phyloP scores from a whole-genome alignment of 1,139 yeast species.

The Taphrina populina region DNA sequence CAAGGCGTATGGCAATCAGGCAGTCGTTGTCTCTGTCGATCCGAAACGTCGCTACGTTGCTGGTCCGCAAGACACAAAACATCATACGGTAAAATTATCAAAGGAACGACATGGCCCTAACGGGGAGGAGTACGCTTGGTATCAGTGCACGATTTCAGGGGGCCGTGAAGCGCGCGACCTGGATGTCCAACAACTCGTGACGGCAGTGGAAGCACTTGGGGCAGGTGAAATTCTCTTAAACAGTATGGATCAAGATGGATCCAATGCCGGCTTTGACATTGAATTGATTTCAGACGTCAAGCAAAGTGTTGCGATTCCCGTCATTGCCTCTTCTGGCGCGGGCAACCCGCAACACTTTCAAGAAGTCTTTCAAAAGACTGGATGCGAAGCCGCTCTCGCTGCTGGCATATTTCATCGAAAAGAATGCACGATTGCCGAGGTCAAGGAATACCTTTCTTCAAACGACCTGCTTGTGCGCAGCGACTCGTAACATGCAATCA shows the following conservation, averaged over 20 bases:
- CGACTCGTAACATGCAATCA: background rate
- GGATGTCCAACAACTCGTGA: slow-evolving; percentile 85
- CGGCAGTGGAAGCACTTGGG: slow-evolving; percentile 89
- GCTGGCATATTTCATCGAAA: slow-evolving; percentile 98
- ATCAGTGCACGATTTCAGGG: slow-evolving; percentile 93
- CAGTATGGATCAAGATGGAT: slow-evolving; percentile 94
- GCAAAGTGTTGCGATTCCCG: slow-evolving; percentile 75
- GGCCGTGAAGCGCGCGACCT: slow-evolving; percentile 86
- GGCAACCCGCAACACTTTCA: slow-evolving; percentile 87
- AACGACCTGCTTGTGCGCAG: slow-evolving; percentile 53
- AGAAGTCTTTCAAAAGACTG: slow-evolving; percentile 76
- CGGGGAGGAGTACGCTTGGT: slow-evolving; percentile 85
- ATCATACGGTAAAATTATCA: slow-evolving; percentile 56
- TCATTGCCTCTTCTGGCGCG: slow-evolving; percentile 96
- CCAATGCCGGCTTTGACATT: slow-evolving; percentile 86
- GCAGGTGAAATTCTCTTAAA: slow-evolving; percentile 92
- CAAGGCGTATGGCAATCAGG: slow-evolving; percentile 87
- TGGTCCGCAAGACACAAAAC: slow-evolving; percentile 60
- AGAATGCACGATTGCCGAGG: slow-evolving; percentile 82
- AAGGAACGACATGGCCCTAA: slow-evolving; percentile 64
- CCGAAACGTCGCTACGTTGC: slow-evolving; percentile 80
- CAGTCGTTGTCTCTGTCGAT: slow-evolving; percentile 94
- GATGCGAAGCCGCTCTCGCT: slow-evolving; percentile 93
- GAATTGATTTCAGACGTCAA: slow-evolving; percentile 80
- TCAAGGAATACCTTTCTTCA: slow-evolving; percentile 61